Base-by-base conservation (phyloP, 169 alveolate species). In the Toxoplasma gondii region DNA sequence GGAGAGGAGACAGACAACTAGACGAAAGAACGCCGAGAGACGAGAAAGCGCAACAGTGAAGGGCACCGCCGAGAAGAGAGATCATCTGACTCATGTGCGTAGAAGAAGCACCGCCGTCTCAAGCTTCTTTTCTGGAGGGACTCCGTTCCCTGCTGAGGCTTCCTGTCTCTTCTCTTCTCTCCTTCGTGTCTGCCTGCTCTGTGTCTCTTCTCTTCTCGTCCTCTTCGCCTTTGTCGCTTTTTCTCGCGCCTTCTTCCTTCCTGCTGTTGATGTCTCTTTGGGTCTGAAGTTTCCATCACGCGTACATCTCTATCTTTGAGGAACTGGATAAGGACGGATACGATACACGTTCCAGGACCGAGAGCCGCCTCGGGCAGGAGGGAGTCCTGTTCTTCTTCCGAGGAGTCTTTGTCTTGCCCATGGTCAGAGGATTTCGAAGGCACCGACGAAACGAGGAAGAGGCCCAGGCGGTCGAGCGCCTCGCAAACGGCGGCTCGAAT, bases 401-500 rank as follows among this genome's bases (percentile, higher is more conserved):
- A 16, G 31, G 74, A 16, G 74, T 49, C 58, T n/a, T n/a, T n/a
- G n/a, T n/a, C n/a, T n/a, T n/a, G n/a, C n/a, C n/a, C n/a, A n/a
- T n/a, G n/a, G n/a, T n/a, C n/a, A n/a, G n/a, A n/a, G n/a, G n/a
- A n/a, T n/a, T n/a, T n/a, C 22, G 58, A 4, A 49, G 58, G 58
- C 22, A 49, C 22, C 12, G 74, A 22, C 31, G 74, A 16, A 7
- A 64, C 74, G 31, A 64, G 74, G 29, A 64, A 64, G 74, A 16
- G 45, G 7, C 49, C 84, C 45, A 74, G 84, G 43, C 43, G 38
- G 45, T 74, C 84, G 39, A 74, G 43, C 44, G 45, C 10, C 84
- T 74, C 84, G 84, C 84, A 74, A 27, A 74, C 84, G 22, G 84
- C 84, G 39, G 84, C 84, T 41, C 84, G 84, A 31, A 74, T n/a